These are phyloP conservation scores for Cladorrhinum samala DNA, from an alignment of 495 filamentous ascomycete species.

Conservation along the genomic window DNA sequence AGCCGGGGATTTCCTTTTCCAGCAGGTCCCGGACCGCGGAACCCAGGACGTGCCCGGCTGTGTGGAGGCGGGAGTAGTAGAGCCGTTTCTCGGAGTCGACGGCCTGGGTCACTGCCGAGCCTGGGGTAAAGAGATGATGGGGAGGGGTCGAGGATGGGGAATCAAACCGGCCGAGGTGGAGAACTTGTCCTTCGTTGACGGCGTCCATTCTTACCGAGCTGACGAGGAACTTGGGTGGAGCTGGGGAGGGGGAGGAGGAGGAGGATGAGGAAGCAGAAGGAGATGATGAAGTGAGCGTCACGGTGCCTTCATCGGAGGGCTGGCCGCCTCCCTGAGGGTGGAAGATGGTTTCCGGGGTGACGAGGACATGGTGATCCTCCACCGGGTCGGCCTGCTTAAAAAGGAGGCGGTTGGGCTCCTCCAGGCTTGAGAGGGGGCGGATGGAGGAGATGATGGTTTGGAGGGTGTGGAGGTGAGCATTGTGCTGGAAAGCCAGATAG, in stretches of 20 bases:
- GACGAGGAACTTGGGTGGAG: constrained; percentile 49
- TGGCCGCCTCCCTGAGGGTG: constrained; percentile 63
- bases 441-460: constrained; percentile 40
- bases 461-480: constrained; percentile 42
- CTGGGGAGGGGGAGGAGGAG: constrained; percentile 12
- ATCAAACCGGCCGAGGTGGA: constrained; percentile 53
- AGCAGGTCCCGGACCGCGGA: constrained; percentile 49
- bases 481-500: constrained; percentile 49
- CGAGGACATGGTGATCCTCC: constrained; percentile 43
- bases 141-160: not conserved
- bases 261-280: too few species aligned
- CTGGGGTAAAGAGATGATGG: constrained; percentile 24
- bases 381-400: constrained; percentile 38
- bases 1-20: constrained; percentile 40
- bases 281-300: too few species aligned
- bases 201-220: constrained; percentile 44
- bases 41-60: constrained; percentile 59
- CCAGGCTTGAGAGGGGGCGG: constrained; percentile 38
- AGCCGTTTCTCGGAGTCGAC: constrained; percentile 49
- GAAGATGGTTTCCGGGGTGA: constrained; percentile 60
- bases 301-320: constrained; percentile 53
- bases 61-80: constrained; percentile 56
- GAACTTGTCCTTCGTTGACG: constrained; percentile 41
- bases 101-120: constrained; percentile 39
- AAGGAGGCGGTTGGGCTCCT: constrained; percentile 40